Evolutionary conservation across 257 asterid genomes (phyloP), one percentile per base, ranked within the genome.

Genomic region (Solanum okadae): DNA sequence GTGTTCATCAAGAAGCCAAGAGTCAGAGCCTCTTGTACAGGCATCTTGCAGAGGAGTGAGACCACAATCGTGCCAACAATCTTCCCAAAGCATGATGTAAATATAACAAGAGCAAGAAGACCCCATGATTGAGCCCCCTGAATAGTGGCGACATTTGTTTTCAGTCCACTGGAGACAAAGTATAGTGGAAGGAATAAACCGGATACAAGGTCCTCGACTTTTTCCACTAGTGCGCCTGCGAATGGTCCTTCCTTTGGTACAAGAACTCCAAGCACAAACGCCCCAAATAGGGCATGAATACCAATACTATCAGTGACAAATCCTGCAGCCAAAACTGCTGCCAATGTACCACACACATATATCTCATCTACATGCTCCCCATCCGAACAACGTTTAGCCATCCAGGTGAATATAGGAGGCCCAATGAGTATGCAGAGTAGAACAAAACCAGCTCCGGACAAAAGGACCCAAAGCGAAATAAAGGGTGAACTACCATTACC

Each of bases 231-330:
- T 23, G 97, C 95, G 0, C 92, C 93, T 1, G 97, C 92, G 31
- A 94, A 91, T 2, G 95, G 92, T 18, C 97, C 97, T 85, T 94
- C 96, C 86, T 94, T 94, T 1, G 97, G 97, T 73, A 94, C 94
- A 61, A 94, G 96, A 88, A 94, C 93, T 9, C 97, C 97, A 23
- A 94, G 18, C 87, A 94, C 95, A 86, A 94, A 94, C 2, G 96
- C 97, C 77, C 97, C 97, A 14, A 94, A 94, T 37, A 94, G 89
- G n/a, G 96, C 97, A 59, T 94, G 97, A 70, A 94, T 94, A 29
- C 97, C 97, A 46, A 93, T 93, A 3, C 90, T 83, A 88, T 94
- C 97, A 8, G 97, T 94, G 33, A 93, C 93, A 76, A 94, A 92
- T 33, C 95, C 93, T 8, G 97, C 97, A 27, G 95, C 97, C 91